A percentile compares a stretch with the other conserved stretches of the same genome.
Conservation (phyloP, 208 protist species). For the Trypanosoma melophagium region DNA sequence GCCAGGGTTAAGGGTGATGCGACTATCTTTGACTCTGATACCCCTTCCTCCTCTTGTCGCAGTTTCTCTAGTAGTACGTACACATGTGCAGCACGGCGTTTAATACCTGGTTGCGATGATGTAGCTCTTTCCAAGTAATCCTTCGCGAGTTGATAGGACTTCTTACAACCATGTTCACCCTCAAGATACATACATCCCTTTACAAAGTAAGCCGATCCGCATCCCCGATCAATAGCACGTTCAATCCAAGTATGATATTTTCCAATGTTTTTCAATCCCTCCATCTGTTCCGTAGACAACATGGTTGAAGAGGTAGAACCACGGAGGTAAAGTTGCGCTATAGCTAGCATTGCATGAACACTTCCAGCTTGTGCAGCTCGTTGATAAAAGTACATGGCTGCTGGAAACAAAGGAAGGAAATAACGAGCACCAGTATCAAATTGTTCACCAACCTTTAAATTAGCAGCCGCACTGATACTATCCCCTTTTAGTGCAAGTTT, state of each 20-base stretch:
- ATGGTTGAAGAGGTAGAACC: slow-evolving; percentile 70
- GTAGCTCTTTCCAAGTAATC: slow-evolving; percentile 66
- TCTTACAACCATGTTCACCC: slow-evolving; percentile 74
- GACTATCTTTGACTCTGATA: slow-evolving; percentile 10
- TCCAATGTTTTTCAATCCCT: slow-evolving; percentile 52
- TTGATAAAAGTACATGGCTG: slow-evolving; percentile 88
- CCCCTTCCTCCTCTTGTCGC: slow-evolving; percentile 54
- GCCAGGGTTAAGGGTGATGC: slow-evolving; percentile 15
- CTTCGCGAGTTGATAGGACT: slow-evolving; percentile 75
- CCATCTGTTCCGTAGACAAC: slow-evolving; percentile 68
- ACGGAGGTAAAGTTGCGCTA: slow-evolving; percentile 82
- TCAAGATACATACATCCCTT: slow-evolving; percentile 83
- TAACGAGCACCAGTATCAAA: slow-evolving; percentile 82
- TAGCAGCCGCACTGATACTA: slow-evolving; percentile 54
- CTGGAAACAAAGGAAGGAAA: slow-evolving; percentile 86
- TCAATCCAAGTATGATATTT: slow-evolving; percentile 88
- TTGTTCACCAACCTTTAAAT: slow-evolving; percentile 80
- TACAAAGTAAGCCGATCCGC: slow-evolving; percentile 86
- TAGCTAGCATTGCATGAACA: slow-evolving; percentile 82
- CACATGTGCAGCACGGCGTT: slow-evolving; percentile 64
- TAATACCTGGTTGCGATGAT: slow-evolving; percentile 62
- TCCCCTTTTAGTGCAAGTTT: slow-evolving; percentile 74
- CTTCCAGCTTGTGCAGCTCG: slow-evolving; percentile 78
- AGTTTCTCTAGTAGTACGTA: slow-evolving; percentile 64
- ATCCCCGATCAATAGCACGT: slow-evolving; percentile 80